Evolutionary conservation across 2,329 filamentous ascomycete species (phyloP).

Genomic region (Penicillium hesseltinei): DNA sequence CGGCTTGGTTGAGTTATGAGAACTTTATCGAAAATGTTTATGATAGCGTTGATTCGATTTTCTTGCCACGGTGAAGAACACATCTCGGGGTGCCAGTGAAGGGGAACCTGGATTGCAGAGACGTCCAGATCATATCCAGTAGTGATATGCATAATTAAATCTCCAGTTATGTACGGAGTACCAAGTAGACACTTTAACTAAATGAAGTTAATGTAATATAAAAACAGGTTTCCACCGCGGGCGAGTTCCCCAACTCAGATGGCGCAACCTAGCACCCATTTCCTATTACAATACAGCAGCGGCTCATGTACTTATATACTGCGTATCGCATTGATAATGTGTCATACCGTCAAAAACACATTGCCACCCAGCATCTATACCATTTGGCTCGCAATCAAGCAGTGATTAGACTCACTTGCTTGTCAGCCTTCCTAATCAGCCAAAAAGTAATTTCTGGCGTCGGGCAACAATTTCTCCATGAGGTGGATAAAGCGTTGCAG

Average conservation of each 20-base stretch:
- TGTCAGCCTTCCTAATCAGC: not conserved
- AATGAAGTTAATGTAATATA: not conserved
- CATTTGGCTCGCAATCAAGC: not conserved
- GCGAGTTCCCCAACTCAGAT: not conserved
- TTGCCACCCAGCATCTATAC: not conserved
- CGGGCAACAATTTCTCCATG: not conserved
- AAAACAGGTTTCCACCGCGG: not conserved
- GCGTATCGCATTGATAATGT: no score
- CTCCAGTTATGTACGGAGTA: not conserved
- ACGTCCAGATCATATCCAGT: not conserved
- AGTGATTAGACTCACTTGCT: not conserved
- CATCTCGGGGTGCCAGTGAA: not conserved
- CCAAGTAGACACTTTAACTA: not conserved
- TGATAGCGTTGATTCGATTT: conserved; percentile 24
- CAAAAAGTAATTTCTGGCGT: not conserved
- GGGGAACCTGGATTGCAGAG: not conserved
- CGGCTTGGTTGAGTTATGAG: conserved; percentile 30
- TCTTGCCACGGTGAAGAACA: conserved; percentile 12
- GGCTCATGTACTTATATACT: not conserved
- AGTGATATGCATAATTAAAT: not conserved
- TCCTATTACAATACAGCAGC: not conserved
- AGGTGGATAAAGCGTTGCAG: conserved; percentile 2
- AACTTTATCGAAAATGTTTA: conserved; percentile 30
- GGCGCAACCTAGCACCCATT: no score
- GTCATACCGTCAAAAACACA: not conserved